phyloP scores from a whole-genome alignment of 2,329 filamentous ascomycete genomes.

The Blastomyces parvus region DNA sequence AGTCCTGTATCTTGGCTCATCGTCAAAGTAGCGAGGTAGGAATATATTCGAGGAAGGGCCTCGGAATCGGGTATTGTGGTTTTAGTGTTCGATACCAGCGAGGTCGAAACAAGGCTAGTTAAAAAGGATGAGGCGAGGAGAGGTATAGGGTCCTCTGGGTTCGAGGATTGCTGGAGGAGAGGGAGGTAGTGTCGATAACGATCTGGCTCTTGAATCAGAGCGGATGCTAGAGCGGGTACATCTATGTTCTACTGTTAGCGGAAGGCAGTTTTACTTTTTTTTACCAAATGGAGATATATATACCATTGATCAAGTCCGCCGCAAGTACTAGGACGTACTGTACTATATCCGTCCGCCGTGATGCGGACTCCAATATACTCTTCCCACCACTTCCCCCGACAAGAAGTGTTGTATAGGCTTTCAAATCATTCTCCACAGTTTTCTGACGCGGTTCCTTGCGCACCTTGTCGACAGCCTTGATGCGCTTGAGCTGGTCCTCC shows the following conservation, averaged over 20 bases:
- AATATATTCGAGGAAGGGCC: slow-evolving; percentile 72
- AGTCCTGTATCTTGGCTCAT: slow-evolving; percentile 80
- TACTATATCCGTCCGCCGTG: slow-evolving; percentile 78
- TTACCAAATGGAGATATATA: slow-evolving; percentile 17
- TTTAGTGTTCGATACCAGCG: slow-evolving; percentile 52
- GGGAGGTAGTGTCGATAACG: slow-evolving; percentile 71
- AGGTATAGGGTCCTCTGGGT: slow-evolving; percentile 77
- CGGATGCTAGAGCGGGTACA: slow-evolving; percentile 66
- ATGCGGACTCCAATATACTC: slow-evolving; percentile 75
- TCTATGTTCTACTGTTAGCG: slow-evolving; percentile 42
- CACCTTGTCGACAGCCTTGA: slow-evolving; percentile 93
- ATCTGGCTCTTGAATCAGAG: slow-evolving; percentile 61
- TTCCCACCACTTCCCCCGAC: slow-evolving; percentile 56
- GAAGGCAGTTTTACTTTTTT: background rate
- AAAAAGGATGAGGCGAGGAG: slow-evolving; percentile 83
- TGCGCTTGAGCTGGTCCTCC: slow-evolving; percentile 86
- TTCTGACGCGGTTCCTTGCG: slow-evolving; percentile 82
- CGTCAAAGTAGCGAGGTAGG: slow-evolving; percentile 73
- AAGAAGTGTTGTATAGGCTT: slow-evolving; percentile 71
- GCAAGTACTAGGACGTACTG: slow-evolving; percentile 91
- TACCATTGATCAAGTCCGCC: slow-evolving; percentile 79
- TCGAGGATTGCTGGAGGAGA: slow-evolving; percentile 72
- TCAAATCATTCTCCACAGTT: slow-evolving; percentile 67
- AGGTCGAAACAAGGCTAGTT: slow-evolving; percentile 62
- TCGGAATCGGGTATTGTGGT: slow-evolving; percentile 54